Percentiles rank a stretch among this genome's conserved stretches.
phyloP scores from a whole-genome alignment of 2,329 filamentous ascomycete species.

The Phialophora expanda region DNA sequence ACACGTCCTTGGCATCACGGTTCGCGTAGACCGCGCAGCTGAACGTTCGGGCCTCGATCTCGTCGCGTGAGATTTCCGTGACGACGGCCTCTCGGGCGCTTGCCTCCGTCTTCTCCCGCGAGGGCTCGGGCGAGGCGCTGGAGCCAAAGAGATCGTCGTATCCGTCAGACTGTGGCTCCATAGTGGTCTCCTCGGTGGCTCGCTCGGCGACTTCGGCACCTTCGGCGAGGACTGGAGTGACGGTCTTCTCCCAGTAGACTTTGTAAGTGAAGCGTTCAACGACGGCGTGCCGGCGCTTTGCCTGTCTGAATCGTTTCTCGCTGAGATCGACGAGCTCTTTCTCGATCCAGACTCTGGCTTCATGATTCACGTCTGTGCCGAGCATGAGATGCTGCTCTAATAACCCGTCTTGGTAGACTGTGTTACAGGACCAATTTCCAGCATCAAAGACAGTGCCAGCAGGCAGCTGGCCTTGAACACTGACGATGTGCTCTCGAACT shows the following conservation, averaged over 20 bases:
- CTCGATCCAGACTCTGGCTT: constrained; percentile 33
- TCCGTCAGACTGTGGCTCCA: constrained; percentile 24
- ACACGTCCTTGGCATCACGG: constrained; percentile 35
- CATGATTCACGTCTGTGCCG: constrained; percentile 23
- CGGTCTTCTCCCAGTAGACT: constrained; percentile 35
- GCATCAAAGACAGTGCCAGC: constrained; percentile 14
- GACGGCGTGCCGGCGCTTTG: constrained; percentile 22
- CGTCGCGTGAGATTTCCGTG: constrained; percentile 19
- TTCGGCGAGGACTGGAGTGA: constrained; percentile 15
- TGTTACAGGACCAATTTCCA: constrained; percentile 15
- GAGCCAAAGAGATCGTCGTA: constrained; percentile 7
- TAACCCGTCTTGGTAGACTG: constrained; percentile 17
- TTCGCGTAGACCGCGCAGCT: constrained; percentile 34
- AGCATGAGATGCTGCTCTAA: constrained; percentile 32
- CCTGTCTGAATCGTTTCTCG: constrained; percentile 27
- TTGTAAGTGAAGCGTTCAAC: constrained; percentile 19
- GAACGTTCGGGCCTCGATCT: constrained; percentile 24
- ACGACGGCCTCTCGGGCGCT: constrained; percentile 2
- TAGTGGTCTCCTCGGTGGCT: background rate
- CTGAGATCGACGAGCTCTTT: constrained; percentile 26
- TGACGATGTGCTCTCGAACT: constrained; percentile 18
- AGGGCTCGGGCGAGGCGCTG: constrained; percentile 6
- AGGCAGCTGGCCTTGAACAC: constrained; percentile 8
- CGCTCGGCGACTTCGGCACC: constrained; percentile 1
- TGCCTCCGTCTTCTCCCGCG: background rate